Conservation (phyloP, 306 rosid species). For the Senna tora region DNA sequence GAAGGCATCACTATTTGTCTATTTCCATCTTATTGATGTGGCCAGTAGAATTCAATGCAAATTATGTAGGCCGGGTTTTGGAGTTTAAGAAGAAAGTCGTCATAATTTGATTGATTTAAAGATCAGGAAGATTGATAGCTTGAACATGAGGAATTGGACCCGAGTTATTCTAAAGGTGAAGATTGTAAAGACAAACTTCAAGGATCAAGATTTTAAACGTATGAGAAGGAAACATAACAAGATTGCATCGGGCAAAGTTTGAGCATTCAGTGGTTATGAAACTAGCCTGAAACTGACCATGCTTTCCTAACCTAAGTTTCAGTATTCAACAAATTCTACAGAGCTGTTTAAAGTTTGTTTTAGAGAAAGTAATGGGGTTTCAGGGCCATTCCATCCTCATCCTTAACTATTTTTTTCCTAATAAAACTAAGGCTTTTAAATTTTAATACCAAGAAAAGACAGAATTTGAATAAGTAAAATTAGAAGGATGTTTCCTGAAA, state of each 20-base stretch:
- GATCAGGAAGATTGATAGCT: conserved; percentile 9
- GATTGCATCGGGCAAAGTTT: conserved; percentile 3
- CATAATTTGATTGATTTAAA: not conserved
- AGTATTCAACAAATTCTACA: conserved; percentile 21
- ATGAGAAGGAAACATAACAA: conserved; percentile 16
- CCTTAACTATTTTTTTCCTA: conserved; percentile 10
- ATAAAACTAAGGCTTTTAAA: conserved; percentile 8
- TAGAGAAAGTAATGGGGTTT: conserved; percentile 21
- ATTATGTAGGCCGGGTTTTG: not conserved
- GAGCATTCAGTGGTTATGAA: conserved; percentile 9
- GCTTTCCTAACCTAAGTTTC: conserved; percentile 6
- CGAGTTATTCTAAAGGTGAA: not conserved
- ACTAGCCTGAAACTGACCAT: not conserved
- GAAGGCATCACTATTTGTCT: conserved; percentile 22
- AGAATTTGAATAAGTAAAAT: not conserved
- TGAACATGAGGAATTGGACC: conserved; percentile 1
- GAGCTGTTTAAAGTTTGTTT: not conserved
- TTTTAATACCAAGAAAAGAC: not conserved
- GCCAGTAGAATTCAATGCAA: conserved; percentile 22
- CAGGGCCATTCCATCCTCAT: conserved; percentile 16
- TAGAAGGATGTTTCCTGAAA: conserved; percentile 9
- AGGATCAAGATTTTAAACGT: not conserved
- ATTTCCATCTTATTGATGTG: conserved; percentile 12
- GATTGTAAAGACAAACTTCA: conserved; percentile 1
- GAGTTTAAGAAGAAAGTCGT: not conserved